Conservation (phyloP, 257 asterid species). For the Capsicum rhomboideum region DNA sequence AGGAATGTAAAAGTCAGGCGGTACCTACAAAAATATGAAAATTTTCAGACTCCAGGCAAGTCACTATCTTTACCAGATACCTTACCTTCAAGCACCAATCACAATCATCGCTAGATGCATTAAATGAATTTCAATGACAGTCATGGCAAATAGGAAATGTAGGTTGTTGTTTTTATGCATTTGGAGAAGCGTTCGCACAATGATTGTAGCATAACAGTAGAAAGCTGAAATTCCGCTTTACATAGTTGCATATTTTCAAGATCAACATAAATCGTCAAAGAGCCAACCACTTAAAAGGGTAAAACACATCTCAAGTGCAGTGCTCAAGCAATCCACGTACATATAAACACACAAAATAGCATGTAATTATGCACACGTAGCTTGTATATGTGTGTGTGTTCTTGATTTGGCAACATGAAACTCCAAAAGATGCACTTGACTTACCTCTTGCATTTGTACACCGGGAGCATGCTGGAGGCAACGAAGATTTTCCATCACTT, state of each 20-base stretch:
- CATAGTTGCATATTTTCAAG: not conserved
- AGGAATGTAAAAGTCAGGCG: conserved; percentile 92
- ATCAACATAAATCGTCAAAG: not conserved
- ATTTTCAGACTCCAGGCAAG: not conserved
- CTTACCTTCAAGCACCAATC: not conserved
- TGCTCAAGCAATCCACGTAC: not conserved
- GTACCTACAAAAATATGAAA: conserved; percentile 44
- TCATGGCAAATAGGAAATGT: not conserved
- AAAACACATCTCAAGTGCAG: not conserved
- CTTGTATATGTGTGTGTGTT: not conserved
- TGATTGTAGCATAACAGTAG: not conserved
- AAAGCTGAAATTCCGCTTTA: not conserved
- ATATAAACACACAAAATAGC: not conserved
- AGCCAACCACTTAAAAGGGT: not conserved
- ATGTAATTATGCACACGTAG: not conserved
- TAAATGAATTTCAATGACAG: not conserved
- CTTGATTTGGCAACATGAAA: not conserved
- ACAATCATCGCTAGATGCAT: not conserved
- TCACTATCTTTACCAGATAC: not conserved
- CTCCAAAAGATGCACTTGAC: conserved; percentile 1
- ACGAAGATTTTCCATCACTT: conserved; percentile 85
- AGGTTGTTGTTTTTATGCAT: not conserved
- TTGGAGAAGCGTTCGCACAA: not conserved
- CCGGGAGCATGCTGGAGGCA: conserved; percentile 95
- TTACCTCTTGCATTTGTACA: conserved; percentile 98